Base-by-base conservation (phyloP, 768 basidiomycete species). In the Saitozyma sp. region DNA sequence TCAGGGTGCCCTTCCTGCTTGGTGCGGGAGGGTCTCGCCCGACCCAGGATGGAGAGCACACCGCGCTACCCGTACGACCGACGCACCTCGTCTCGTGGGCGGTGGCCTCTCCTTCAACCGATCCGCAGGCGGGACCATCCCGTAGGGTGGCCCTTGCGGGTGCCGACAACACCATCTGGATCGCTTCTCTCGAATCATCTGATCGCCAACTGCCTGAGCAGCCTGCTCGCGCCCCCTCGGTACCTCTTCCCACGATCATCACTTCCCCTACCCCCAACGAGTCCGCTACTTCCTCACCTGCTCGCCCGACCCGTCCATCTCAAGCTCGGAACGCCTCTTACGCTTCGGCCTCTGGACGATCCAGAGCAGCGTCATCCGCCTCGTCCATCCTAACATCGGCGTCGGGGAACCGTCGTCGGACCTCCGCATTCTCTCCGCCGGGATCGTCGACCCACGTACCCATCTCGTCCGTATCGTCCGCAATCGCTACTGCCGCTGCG, bases 341-440 rank as follows among this genome's bases (percentile, higher is more conserved):
- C 37, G 52, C 58, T 19, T 39, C 40, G 41, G 20, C 56, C 8
- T 57, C 11, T 51, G 53, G 62, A 5, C 52, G 74, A 39, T 53
- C 68, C n/a, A 29, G 67, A 63, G 65, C 65, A 3, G 42, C 65
- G 5, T 76, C 75, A 4, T 62, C 66, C 3, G 68, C 72, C 17
- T 76, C 75, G 1, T 71, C 69, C 3, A 64, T 68, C 20, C 42
- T 66, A 0, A 63, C 67, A 4, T 64, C 63, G 2, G 50, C 65
- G 5, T 66, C 63, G 8, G 57, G 54, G 13, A 29, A 29, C 5
- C 29, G 29, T 2, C 51, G 69, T 37, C 56, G 62, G 4, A 55
- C 57, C 8, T 70, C 75, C 16, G 68, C 71, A 3, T 67, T 76
- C 52, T 74, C 72, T 1, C 75, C 75, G 13, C 70, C 72, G 19